These are phyloP conservation scores for Hypoxylon sp. DNA, from an alignment of 2,329 filamentous ascomycete genomes.

Conservation along the genomic window DNA sequence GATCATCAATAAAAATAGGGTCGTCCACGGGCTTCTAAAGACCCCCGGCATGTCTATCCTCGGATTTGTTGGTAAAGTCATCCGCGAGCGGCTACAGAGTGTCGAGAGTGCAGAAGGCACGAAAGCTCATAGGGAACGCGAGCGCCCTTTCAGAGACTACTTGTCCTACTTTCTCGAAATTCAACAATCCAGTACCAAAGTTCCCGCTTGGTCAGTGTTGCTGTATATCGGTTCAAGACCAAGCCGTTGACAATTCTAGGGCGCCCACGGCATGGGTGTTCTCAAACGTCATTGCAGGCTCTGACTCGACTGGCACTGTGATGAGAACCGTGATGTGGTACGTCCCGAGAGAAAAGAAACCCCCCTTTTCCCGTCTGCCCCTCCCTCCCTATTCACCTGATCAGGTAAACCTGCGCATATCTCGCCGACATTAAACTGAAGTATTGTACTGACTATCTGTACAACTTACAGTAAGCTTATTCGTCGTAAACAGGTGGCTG, in stretches of 20 bases:
- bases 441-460: too few species aligned
- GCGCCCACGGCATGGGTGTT: conserved; percentile 30
- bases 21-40: not conserved
- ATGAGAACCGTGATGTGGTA: conserved; percentile 40
- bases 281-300: conserved; percentile 31
- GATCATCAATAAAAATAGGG: conserved; percentile 6
- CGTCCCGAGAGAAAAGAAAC: not conserved
- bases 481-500: too few species aligned
- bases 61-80: conserved; percentile 8
- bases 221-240: not conserved
- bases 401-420: too few species aligned
- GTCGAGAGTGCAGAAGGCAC: not conserved
- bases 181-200: not conserved
- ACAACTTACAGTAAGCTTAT: too few species aligned
- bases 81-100: not conserved
- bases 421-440: too few species aligned
- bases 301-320: conserved; percentile 31
- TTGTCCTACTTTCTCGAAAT: conserved; percentile 1
- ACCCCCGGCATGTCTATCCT: conserved; percentile 1
- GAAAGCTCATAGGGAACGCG: not conserved
- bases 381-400: not conserved
- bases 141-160: not conserved
- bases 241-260: not conserved
- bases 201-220: conserved; percentile 8
- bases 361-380: not conserved